phyloP scores from a whole-genome alignment of 2,329 filamentous ascomycete species.

The Colletotrichum chlorophyti region DNA sequence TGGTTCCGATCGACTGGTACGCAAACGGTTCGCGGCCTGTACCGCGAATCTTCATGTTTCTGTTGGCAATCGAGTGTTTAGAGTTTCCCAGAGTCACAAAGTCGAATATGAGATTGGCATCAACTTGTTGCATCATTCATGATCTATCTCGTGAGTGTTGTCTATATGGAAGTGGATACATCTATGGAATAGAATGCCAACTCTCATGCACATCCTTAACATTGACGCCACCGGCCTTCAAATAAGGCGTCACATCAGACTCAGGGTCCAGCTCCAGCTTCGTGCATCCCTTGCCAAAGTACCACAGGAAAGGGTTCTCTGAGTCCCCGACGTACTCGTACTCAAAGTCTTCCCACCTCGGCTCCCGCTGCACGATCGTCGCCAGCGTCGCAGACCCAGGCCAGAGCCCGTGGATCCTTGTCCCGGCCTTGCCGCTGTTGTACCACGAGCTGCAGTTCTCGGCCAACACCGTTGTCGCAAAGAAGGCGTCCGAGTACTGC shows the following conservation, averaged over 20 bases:
- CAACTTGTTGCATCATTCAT: background rate
- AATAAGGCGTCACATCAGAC: constrained; percentile 69
- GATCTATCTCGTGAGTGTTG: background rate
- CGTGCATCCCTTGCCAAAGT: constrained; percentile 74
- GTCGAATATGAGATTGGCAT: background rate
- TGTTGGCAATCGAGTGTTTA: too few species aligned
- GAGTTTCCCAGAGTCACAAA: too few species aligned
- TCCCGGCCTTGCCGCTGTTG: constrained; percentile 69
- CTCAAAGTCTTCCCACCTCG: constrained; percentile 63
- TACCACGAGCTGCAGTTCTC: constrained; percentile 76
- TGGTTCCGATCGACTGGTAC: too few species aligned
- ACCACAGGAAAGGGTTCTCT: constrained; percentile 63
- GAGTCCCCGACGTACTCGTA: constrained; percentile 52
- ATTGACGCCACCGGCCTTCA: constrained; percentile 64
- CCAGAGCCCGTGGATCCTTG: constrained; percentile 72
- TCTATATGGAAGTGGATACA: background rate
- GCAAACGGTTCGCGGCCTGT: too few species aligned
- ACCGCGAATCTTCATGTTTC: too few species aligned
- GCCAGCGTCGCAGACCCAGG: constrained; percentile 71
- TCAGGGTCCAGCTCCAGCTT: constrained; percentile 60
- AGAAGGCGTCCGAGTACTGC: constrained; percentile 64
- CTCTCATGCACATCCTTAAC: constrained; percentile 69
- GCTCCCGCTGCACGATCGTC: constrained; percentile 62
- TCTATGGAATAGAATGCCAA: constrained; percentile 63
- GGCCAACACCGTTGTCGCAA: constrained; percentile 59